Evolutionary conservation across 805 yeast species (phyloP).

Genomic region (Tetrapisispora nanseiensis): DNA sequence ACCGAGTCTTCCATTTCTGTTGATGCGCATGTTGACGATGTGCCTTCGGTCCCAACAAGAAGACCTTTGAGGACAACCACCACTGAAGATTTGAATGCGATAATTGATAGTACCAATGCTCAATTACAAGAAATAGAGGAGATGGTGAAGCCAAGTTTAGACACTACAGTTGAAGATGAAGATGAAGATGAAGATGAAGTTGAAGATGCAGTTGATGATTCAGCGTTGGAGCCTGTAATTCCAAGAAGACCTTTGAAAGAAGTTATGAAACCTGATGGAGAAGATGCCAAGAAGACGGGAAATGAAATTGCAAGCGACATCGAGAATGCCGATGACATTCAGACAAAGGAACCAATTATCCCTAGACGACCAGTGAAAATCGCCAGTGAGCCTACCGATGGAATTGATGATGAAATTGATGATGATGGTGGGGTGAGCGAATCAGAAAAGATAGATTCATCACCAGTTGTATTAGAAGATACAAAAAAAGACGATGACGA

Average conservation of each 20-base stretch:
- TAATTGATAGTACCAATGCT: slow-evolving; percentile 8
- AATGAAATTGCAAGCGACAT: not conserved
- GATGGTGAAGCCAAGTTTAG: not conserved
- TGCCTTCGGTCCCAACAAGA: slow-evolving; percentile 6
- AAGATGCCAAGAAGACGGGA: not conserved
- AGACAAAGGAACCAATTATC: not conserved
- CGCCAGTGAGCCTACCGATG: not conserved
- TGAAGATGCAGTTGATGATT: not conserved
- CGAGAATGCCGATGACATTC: slow-evolving; percentile 5
- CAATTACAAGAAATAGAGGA: slow-evolving; percentile 10
- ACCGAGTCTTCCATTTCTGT: slow-evolving; percentile 1
- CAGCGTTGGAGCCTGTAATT: not conserved
- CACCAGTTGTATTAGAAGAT: too few relatives aligned
- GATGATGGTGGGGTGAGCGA: too few relatives aligned
- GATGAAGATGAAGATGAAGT: not conserved
- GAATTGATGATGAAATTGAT: not conserved
- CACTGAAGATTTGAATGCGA: slow-evolving; percentile 7
- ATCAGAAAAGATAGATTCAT: too few relatives aligned
- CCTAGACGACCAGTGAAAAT: slow-evolving; percentile 10
- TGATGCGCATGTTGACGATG: not conserved
- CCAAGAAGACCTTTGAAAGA: slow-evolving; percentile 9
- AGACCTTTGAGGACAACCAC: slow-evolving; percentile 7
- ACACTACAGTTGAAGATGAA: not conserved
- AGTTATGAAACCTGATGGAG: not conserved
- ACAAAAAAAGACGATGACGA: too few relatives aligned